Base-by-base conservation (phyloP, 352 stramenopile species). In the Phytophthora vignae region DNA sequence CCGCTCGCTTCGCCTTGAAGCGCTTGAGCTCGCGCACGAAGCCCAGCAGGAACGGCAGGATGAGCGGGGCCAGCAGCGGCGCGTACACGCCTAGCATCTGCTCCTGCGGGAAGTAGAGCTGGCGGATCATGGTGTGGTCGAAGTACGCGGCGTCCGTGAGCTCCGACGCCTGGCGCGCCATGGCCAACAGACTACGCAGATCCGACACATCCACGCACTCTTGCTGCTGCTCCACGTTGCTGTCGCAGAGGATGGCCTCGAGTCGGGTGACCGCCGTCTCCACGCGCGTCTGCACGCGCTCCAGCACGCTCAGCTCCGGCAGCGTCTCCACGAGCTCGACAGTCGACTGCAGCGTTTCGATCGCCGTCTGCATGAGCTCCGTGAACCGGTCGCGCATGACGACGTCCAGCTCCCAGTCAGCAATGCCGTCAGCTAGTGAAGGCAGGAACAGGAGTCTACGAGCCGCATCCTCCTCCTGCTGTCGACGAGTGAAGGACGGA, bases 321-420 rank as follows among this genome's bases (percentile, higher is more conserved):
- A 96, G 87, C 25, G 84, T 74, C 27, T 79, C 73, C 25, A 96
- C 87, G 4, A 96, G 82, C 57, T 88, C 64, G 46, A 90, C 77
- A 46, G 90, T 92, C 22, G 88, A 94, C 62, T 87, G 82, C 33
- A 96, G 73, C 52, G 85, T 91, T 59, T 88, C 75, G 46, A 95
- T 82, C 7, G 79, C 80, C 31, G 83, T 78, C 14, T 78, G 73
- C 60, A 91, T 74, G 55, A 93, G 82, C 8, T 81, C 90, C 8
- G 77, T 64, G 21, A 92, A 87, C 3, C 85, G 84, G 33, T 65
- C 42, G 11, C 67, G 74, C 31, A 86, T 78, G 17, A 93, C 56
- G 0, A 83, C 55, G 52, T 94, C 88, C 50, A 96, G 53, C 38
- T 96, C 88, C 88, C 88, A 96, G 48, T 93, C 79, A 0, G 86